Evolutionary conservation across 768 basidiomycete species (phyloP).

Genomic region (Candolleomyces efflorescens): DNA sequence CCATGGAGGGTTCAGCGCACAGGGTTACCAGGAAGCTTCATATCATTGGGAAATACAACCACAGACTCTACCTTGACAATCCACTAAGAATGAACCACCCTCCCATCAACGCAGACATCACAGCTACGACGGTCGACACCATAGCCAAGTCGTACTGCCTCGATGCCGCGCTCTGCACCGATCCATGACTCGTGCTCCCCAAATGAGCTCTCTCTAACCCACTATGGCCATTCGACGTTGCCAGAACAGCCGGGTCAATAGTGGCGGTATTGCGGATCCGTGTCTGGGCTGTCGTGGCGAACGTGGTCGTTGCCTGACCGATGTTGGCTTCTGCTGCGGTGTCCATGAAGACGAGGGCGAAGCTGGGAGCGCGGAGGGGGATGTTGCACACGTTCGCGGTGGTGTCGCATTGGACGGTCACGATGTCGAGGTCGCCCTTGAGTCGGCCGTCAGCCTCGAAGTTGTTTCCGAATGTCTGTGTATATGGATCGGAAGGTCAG

Average conservation of each 20-base stretch:
- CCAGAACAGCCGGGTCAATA: slow-evolving; percentile 49
- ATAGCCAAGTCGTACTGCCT: neutral
- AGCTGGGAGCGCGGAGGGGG: slow-evolving; percentile 63
- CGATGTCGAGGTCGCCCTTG: slow-evolving; percentile 47
- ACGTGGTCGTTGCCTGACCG: slow-evolving; percentile 36
- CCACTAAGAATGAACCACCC: neutral
- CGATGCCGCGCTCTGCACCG: neutral
- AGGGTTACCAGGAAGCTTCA: too few relatives aligned
- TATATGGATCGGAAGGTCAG: slow-evolving; percentile 18
- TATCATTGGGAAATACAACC: too few relatives aligned
- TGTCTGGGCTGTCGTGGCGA: slow-evolving; percentile 37
- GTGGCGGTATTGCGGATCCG: slow-evolving; percentile 48
- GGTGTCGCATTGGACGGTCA: slow-evolving; percentile 57
- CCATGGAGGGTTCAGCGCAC: too few relatives aligned
- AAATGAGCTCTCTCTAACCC: slow-evolving; percentile 19
- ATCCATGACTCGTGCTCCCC: slow-evolving; percentile 37
- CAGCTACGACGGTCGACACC: neutral
- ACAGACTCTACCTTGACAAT: neutral
- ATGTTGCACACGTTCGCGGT: slow-evolving; percentile 51
- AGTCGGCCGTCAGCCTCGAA: slow-evolving; percentile 69
- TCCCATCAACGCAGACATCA: neutral
- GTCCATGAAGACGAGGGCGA: slow-evolving; percentile 61
- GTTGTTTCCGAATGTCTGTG: slow-evolving; percentile 64
- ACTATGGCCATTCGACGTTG: slow-evolving; percentile 58
- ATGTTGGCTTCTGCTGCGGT: slow-evolving; percentile 12